These are phyloP conservation scores for Hypericum androsaemum DNA, from an alignment of 345 rosid genomes.

Conservation along the genomic window DNA sequence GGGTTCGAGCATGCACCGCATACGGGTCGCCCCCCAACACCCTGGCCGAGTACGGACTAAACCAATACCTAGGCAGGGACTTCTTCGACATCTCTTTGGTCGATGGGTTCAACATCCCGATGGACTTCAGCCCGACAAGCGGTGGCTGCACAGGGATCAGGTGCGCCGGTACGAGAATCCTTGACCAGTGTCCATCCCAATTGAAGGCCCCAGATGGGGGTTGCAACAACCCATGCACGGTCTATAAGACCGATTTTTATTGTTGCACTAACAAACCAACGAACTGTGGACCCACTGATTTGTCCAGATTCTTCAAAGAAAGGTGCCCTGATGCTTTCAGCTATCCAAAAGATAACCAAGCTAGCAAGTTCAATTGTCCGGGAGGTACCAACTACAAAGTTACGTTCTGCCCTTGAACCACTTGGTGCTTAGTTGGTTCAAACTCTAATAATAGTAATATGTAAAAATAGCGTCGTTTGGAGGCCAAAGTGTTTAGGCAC, in stretches of 20 bases:
- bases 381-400: constrained; percentile 23
- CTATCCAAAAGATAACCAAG: constrained; percentile 33
- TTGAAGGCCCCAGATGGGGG: constrained; percentile 31
- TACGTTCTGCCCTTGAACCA: constrained; percentile 35
- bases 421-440: no score
- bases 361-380: constrained; percentile 31
- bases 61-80: constrained; percentile 15
- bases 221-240: no score
- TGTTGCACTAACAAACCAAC: constrained; percentile 35
- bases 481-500: no score
- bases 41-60: constrained; percentile 39
- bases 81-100: constrained; percentile 29
- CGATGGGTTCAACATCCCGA: no score
- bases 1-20: constrained; percentile 33
- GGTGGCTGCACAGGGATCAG: constrained; percentile 15
- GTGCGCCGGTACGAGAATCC: constrained; percentile 27
- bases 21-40: constrained; percentile 55
- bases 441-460: no score
- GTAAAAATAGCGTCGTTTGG: no score
- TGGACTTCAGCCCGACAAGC: constrained; percentile 27
- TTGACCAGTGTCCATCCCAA: constrained; percentile 28
- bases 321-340: constrained; percentile 24
- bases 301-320: constrained; percentile 17
- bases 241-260: constrained; percentile 30
- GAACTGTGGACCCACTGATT: constrained; percentile 20